phyloP scores from a whole-genome alignment of 805 yeast species.

The Kregervanrija fluxuum region DNA sequence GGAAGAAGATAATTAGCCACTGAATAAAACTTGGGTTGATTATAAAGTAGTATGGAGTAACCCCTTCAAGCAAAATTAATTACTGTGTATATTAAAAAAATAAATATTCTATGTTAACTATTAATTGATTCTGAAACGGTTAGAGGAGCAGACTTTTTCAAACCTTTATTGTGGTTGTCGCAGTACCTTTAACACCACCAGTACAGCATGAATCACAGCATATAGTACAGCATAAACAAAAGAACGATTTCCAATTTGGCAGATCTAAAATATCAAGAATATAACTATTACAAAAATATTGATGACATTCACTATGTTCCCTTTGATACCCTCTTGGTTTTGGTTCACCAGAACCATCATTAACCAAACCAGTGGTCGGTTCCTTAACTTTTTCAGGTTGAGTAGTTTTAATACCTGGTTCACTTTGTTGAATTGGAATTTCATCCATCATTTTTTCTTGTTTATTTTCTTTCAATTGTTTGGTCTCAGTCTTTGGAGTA shows the following conservation, averaged over 20 bases:
- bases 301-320: conserved; percentile 25
- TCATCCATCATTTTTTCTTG: not conserved
- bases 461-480: not conserved
- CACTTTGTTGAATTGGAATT: not conserved
- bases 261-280: conserved; percentile 10
- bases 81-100: not conserved
- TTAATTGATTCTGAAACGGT: not conserved
- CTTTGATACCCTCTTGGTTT: conserved; percentile 18
- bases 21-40: too few species aligned
- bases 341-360: not conserved
- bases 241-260: conserved; percentile 1
- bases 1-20: too few species aligned
- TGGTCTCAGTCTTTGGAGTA: not conserved
- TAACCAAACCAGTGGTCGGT: conserved; percentile 5
- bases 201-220: conserved; percentile 7
- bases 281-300: conserved; percentile 17
- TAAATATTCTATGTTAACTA: not conserved
- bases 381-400: conserved; percentile 5
- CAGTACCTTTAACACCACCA: conserved; percentile 4
- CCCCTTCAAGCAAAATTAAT: too few species aligned
- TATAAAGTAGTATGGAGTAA: too few species aligned
- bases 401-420: not conserved
- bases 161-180: conserved; percentile 1
- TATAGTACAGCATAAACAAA: not conserved
- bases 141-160: not conserved